Base-by-base conservation (phyloP, 2,329 filamentous ascomycete species). In the Chaetothyriales sp. region DNA sequence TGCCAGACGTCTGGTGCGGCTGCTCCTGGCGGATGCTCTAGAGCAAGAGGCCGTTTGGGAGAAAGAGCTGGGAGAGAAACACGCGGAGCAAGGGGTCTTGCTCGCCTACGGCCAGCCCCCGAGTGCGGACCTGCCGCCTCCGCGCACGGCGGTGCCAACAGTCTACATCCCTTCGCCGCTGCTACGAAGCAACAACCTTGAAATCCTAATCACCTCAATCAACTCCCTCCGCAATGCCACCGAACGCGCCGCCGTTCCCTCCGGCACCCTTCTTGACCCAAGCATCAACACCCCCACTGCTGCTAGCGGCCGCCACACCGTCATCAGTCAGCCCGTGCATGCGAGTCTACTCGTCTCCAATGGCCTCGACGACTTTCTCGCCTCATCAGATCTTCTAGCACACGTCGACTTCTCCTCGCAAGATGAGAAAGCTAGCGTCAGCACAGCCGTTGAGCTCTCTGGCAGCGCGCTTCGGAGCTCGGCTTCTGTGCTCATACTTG, bases 251-350 rank as follows among this genome's bases (percentile, higher is more conserved):
- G 50, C 68, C 45, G 64, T 73, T 49, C 68, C 68, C 8, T 69
- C 79, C 3, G 73, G 77, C 53, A 60, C 62, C 36, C 71, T 89
- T 10, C 74, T 95, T n/a, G 82, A 86, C 18, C 88, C 88, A 2
- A 75, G 74, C 0, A 75, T 94, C 32, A 80, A 85, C 18, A 84
- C 86, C 43, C 78, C 78, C 1, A 75, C 73, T 5, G 80, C 83
- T 12, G 74, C 73, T 53, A 78, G 77, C 15, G 80, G 81, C 7
- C 73, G 79, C 54, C 75, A 79, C 51, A 80, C 80, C 10, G 76
- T 80, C 15, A 73, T 92, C 43, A 79, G 80, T 5, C 87, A 86
- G 44, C 89, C 90, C 0, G 87, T 95, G 1, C 90, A 96, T 63
- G 85, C 82, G 62, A 79, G 83, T 0, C 67, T 95, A 15, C 60